phyloP scores from a whole-genome alignment of 2,329 filamentous ascomycete species.

The Grosmannia clavigera region DNA sequence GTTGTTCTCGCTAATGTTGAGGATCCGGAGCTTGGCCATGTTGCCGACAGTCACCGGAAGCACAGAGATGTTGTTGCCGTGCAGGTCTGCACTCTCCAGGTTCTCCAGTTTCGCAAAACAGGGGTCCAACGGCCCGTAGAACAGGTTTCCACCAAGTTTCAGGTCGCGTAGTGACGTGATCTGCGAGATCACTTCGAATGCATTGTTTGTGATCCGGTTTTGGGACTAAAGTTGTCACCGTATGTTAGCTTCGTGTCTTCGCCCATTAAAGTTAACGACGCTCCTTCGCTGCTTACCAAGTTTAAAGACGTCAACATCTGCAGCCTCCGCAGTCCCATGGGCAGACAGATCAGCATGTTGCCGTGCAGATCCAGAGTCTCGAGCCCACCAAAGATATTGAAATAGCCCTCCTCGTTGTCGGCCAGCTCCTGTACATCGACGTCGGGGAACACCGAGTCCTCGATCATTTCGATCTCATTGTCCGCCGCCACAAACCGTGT shows the following conservation, averaged over 20 bases:
- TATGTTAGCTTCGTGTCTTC: not conserved
- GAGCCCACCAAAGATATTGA: slow-evolving; percentile 69
- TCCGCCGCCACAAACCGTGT: slow-evolving; percentile 76
- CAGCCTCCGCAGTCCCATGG: slow-evolving; percentile 62
- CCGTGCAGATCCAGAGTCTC: slow-evolving; percentile 78
- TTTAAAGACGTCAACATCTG: slow-evolving; percentile 70
- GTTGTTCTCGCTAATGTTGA: slow-evolving; percentile 73
- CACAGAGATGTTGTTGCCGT: slow-evolving; percentile 62
- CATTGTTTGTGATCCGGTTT: slow-evolving; percentile 64
- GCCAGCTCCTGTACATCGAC: slow-evolving; percentile 40
- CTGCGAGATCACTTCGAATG: slow-evolving; percentile 61
- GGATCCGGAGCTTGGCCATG: slow-evolving; percentile 55
- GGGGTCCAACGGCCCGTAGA: slow-evolving; percentile 55
- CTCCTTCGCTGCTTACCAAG: slow-evolving; percentile 40
- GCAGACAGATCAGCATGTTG: slow-evolving; percentile 61
- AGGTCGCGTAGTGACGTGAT: slow-evolving; percentile 64
- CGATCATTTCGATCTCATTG: slow-evolving; percentile 69
- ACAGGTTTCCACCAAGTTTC: slow-evolving; percentile 64
- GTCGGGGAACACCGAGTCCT: slow-evolving; percentile 71
- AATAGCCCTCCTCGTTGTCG: slow-evolving; percentile 52
- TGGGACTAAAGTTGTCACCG: slow-evolving; percentile 44
- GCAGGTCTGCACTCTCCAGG: slow-evolving; percentile 71
- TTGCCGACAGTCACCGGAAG: slow-evolving; percentile 57
- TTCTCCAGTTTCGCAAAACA: slow-evolving; percentile 51
- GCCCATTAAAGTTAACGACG: too few relatives aligned